phyloP scores from a whole-genome alignment of 73 alveolate genomes.

The Paramecium biaurelia region DNA sequence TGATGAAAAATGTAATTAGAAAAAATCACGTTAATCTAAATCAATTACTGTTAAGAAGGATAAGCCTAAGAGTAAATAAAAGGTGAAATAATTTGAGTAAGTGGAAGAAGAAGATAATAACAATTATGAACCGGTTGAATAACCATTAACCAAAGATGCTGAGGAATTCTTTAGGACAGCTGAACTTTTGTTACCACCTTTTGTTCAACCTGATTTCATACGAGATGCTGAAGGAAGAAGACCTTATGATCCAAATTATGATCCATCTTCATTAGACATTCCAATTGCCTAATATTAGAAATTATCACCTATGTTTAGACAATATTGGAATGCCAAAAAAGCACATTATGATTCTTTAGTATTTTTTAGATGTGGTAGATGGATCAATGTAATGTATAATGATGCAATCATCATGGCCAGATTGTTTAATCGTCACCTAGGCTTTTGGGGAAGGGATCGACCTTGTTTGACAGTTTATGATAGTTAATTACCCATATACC shows the following conservation, averaged over 20 bases:
- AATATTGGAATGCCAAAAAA: conserved; percentile 82
- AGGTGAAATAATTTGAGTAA: not conserved
- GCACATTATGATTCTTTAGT: conserved; percentile 75
- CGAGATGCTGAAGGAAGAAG: conserved; percentile 69
- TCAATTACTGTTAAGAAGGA: not conserved
- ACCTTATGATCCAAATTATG: conserved; percentile 76
- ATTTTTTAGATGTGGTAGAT: conserved; percentile 85
- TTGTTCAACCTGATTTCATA: conserved; percentile 65
- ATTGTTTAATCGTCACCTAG: conserved; percentile 65
- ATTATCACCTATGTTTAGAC: conserved; percentile 77
- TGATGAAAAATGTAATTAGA: not conserved
- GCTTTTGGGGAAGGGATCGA: conserved; percentile 74
- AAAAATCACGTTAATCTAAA: not conserved
- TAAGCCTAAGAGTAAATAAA: not conserved
- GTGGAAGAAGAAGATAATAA: not conserved
- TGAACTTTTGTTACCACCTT: conserved; percentile 65
- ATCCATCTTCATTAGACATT: conserved; percentile 77
- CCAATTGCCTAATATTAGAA: conserved; percentile 70
- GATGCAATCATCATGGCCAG: conserved; percentile 80
- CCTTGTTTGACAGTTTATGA: conserved; percentile 74
- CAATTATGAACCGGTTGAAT: not conserved
- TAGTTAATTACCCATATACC: conserved; percentile 63
- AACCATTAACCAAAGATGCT: not conserved
- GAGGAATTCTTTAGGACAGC: not conserved
- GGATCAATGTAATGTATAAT: conserved; percentile 76